phyloP scores from a whole-genome alignment of 768 basidiomycete genomes.

The Pulveroboletus ravenelii region DNA sequence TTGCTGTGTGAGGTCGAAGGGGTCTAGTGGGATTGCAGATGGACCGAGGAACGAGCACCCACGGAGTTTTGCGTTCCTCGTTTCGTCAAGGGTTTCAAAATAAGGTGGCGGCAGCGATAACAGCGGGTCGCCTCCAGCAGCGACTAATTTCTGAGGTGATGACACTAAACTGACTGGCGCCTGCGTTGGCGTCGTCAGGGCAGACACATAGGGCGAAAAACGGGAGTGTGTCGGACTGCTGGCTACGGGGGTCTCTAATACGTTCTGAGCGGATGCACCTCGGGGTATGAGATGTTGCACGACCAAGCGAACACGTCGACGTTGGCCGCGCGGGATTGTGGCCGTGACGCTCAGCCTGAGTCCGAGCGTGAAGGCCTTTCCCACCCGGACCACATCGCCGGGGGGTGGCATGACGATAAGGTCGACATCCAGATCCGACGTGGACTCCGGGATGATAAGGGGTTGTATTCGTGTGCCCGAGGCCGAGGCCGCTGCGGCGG shows the following conservation, averaged over 20 bases:
- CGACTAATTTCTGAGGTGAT: constrained; percentile 14
- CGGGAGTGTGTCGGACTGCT: constrained; percentile 5
- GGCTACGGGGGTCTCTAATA: constrained; percentile 3
- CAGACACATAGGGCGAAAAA: constrained; percentile 6
- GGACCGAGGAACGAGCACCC: constrained; percentile 46
- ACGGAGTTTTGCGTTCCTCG: constrained; percentile 25
- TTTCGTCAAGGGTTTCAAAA: constrained; percentile 39
- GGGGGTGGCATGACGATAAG: constrained; percentile 51
- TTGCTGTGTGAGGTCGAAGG: constrained; percentile 33
- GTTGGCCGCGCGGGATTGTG: constrained; percentile 31
- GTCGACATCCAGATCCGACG: constrained; percentile 50
- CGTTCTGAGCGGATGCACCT: constrained; percentile 16
- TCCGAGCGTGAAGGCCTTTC: constrained; percentile 56
- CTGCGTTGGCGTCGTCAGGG: constrained; percentile 6
- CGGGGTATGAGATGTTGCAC: constrained; percentile 62
- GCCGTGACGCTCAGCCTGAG: constrained; percentile 52
- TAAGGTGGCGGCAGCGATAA: constrained; percentile 43
- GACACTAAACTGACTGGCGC: not conserved
- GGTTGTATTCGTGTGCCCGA: constrained; percentile 17
- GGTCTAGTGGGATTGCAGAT: constrained; percentile 45
- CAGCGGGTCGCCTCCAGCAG: constrained; percentile 4
- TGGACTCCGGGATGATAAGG: constrained; percentile 15
- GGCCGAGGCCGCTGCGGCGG: constrained; percentile 27
- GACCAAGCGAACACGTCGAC: constrained; percentile 47
- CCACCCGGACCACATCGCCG: constrained; percentile 40